Percentiles rank a stretch among this genome's conserved stretches.
These are phyloP conservation scores for Naganishia antarctica DNA, from an alignment of 768 basidiomycete genomes.

Conservation along the genomic window DNA sequence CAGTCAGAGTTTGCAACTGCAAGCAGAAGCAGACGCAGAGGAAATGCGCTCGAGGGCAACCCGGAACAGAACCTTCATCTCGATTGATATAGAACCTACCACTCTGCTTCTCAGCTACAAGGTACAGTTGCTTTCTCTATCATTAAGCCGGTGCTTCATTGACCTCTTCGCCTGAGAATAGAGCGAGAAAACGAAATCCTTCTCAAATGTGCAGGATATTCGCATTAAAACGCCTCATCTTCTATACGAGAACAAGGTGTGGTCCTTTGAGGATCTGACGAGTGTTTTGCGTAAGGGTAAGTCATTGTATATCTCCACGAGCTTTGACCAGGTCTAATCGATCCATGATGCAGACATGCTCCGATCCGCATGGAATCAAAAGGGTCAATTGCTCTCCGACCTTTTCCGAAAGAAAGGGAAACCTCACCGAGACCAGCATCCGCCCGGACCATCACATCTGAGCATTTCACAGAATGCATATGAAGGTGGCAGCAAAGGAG, in stretches of 20 bases:
- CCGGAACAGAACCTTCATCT: constrained; percentile 71
- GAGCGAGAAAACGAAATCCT: constrained; percentile 37
- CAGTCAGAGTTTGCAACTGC: neutral
- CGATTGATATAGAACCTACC: constrained; percentile 60
- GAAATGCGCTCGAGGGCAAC: constrained; percentile 62
- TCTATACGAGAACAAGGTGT: constrained; percentile 56
- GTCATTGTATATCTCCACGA: neutral
- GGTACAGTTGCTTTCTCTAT: constrained; percentile 30
- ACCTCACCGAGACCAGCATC: neutral
- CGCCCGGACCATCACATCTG: constrained; percentile 7
- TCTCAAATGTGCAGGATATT: constrained; percentile 63
- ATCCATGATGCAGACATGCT: constrained; percentile 25
- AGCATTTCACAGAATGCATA: neutral
- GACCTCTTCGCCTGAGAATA: constrained; percentile 42
- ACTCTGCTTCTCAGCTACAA: constrained; percentile 70
- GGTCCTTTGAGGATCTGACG: constrained; percentile 48
- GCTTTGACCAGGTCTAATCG: neutral
- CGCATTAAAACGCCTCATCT: constrained; percentile 76
- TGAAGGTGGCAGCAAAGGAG: neutral
- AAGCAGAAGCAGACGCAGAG: constrained; percentile 33
- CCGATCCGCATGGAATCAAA: constrained; percentile 43
- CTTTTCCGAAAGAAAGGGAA: constrained; percentile 30
- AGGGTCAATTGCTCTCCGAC: constrained; percentile 39
- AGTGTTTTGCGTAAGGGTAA: constrained; percentile 46
- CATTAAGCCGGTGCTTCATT: neutral